A percentile compares a stretch with the other conserved stretches of the same genome.
Conservation (phyloP, 164 flowering plant genomes). For the Vitis rotundifolia region DNA sequence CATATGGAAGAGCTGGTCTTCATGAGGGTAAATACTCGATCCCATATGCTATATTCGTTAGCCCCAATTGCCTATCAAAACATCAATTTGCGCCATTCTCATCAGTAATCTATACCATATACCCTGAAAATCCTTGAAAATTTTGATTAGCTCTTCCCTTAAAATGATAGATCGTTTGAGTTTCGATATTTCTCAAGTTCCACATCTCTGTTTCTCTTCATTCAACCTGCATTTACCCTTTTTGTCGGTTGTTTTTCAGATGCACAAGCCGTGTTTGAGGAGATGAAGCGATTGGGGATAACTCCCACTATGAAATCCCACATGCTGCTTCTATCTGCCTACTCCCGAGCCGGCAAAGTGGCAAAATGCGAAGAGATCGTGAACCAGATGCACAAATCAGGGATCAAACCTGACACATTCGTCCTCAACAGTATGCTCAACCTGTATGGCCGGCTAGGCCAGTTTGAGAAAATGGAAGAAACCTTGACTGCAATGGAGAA, state of each 20-base stretch:
- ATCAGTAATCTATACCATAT: not conserved
- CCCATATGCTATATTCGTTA: too few relatives aligned
- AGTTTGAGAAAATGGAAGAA: conserved; percentile 79
- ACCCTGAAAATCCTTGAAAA: not conserved
- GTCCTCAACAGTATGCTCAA: conserved; percentile 81
- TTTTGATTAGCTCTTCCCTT: too few relatives aligned
- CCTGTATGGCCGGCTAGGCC: conserved; percentile 72
- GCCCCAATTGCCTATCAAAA: too few relatives aligned
- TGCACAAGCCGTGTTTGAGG: conserved; percentile 68
- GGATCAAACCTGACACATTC: conserved; percentile 76
- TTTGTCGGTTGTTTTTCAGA: conserved; percentile 31
- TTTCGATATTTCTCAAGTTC: not conserved
- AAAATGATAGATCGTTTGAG: not conserved
- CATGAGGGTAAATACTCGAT: conserved; percentile 50
- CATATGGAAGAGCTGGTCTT: conserved; percentile 92
- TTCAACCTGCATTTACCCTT: not conserved
- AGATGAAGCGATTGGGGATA: conserved; percentile 67
- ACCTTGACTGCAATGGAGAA: conserved; percentile 57
- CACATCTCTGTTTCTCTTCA: not conserved
- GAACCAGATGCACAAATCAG: conserved; percentile 60
- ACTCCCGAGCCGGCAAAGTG: conserved; percentile 57
- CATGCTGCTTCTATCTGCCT: conserved; percentile 79
- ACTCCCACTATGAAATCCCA: conserved; percentile 91
- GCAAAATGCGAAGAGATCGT: conserved; percentile 77
- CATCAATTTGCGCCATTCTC: too few relatives aligned